Base-by-base conservation (phyloP, 2,329 filamentous ascomycete genomes). In the Aspergillus sp. region DNA sequence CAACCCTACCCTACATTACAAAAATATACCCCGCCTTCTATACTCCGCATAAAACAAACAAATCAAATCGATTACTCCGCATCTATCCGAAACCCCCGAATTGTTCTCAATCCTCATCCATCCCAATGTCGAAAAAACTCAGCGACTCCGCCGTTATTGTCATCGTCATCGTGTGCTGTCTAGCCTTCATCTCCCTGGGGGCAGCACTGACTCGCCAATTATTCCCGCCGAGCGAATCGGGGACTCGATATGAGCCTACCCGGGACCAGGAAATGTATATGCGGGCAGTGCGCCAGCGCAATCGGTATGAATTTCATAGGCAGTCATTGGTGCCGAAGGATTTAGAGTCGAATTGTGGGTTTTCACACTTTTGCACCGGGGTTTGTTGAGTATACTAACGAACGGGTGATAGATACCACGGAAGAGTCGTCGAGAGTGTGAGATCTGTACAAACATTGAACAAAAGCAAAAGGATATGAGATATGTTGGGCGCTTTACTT, bases 81-180 rank as follows among this genome's bases (percentile, higher is more conserved):
- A n/a, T 35, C n/a, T 17, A 7, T 13, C 33, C 33, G n/a, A 35
- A n/a, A 35, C n/a, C 15, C 15, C 33, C 33, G 33, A 17, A 5
- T 13, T 35, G 4, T n/a, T 17, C n/a, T 9, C 33, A 3, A 12
- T 22, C 37, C 3, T 0, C 3, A 5, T 20, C 15, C 17, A 12
- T 20, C 3, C 4, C 37, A 2, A 39, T 20, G 15, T 15, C 10
- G 7, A 39, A 39, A 12, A 35, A 51, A 1, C 52, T 63, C 48
- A 53, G 54, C 41, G 59, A 49, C 23, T 39, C 52, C 7, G 60
- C 57, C 23, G 50, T 63, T 46, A 63, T 63, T 42, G 60, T 62
- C 45, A 63, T 63, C 46, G 64, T 67, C 41, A 60, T 67, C 17
- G 59, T 64, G 41, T 57, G 49, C 46, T 66, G 63, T 38, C 56